Evolutionary conservation across 768 basidiomycete species (phyloP).

Genomic region (Serendipita sp.): DNA sequence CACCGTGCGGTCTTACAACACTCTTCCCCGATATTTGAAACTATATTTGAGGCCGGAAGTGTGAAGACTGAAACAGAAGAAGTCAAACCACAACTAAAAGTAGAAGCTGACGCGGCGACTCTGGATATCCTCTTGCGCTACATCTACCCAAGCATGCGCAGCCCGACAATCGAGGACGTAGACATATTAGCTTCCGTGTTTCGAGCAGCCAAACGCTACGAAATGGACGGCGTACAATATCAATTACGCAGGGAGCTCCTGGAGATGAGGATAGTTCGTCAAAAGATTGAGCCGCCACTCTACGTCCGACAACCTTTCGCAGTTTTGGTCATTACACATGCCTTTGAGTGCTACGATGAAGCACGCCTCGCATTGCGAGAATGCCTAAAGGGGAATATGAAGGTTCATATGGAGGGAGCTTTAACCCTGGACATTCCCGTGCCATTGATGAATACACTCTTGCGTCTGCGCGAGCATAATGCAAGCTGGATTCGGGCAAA

Average conservation of each 20-base stretch:
- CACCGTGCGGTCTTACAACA: background rate
- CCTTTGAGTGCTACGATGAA: background rate
- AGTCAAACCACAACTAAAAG: background rate
- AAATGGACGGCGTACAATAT: background rate
- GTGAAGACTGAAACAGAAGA: background rate
- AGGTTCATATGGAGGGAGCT: background rate
- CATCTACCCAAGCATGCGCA: background rate
- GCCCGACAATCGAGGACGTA: background rate
- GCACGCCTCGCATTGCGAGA: conserved; percentile 1
- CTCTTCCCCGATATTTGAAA: background rate
- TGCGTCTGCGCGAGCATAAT: background rate
- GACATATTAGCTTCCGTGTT: background rate
- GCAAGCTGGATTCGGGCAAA: background rate
- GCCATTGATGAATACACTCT: background rate
- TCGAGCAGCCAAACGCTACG: background rate
- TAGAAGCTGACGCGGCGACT: background rate
- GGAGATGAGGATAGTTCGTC: background rate
- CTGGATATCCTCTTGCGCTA: background rate
- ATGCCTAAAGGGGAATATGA: background rate
- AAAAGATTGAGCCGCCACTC: background rate
- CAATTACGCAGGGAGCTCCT: background rate
- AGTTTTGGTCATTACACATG: background rate
- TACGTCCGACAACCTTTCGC: background rate
- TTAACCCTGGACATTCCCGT: background rate
- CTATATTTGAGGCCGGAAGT: background rate